Base-by-base conservation (phyloP, 2,329 filamentous ascomycete genomes). In the Botrytis porri region DNA sequence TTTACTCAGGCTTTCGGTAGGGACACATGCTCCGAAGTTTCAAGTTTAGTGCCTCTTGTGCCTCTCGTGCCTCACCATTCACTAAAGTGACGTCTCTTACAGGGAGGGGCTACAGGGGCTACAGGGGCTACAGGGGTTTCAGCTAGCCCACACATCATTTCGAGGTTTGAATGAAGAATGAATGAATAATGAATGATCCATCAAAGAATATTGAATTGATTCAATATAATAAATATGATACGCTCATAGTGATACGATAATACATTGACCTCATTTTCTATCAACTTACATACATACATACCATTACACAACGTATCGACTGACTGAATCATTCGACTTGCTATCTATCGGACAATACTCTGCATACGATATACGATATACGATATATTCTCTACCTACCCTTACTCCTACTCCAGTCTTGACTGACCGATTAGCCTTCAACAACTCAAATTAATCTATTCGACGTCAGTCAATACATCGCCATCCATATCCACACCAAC, bases 61-160 rank as follows among this genome's bases (percentile, higher is more conserved):
- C 25, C 12, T n/a, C 2, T 10, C 12, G 48, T 51, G 48, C 9
- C n/a, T 64, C 20, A 12, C 9, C 29, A 20, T 12, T 63, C 25
- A 39, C 22, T 25, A 39, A 54, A 22, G 63, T 66, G 64, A 48
- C 64, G 64, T 66, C 25, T 54, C 14, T 51, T 66, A 66, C 64
- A 54, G 32, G 63, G 43, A 66, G 32, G 45, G 45, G 22, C 0
- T 22, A 14, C 43, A 22, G 43, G 22, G 45, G 48, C 4, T 25
- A n/a, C 43, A 22, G 43, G 22, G 45, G 48, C 4, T 25, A n/a
- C 63, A 66, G 45, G 64, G 45, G 32, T 39, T 63, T 54, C 45
- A 66, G 32, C 6, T 20, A 65, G 32, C 12, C 64, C 32, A 54
- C 32, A 8, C 25, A 66, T 51, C 22, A 51, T 65, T 32, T 65